Conservation (phyloP, 176 grass and related monocot species). For the Carex cristatella region DNA sequence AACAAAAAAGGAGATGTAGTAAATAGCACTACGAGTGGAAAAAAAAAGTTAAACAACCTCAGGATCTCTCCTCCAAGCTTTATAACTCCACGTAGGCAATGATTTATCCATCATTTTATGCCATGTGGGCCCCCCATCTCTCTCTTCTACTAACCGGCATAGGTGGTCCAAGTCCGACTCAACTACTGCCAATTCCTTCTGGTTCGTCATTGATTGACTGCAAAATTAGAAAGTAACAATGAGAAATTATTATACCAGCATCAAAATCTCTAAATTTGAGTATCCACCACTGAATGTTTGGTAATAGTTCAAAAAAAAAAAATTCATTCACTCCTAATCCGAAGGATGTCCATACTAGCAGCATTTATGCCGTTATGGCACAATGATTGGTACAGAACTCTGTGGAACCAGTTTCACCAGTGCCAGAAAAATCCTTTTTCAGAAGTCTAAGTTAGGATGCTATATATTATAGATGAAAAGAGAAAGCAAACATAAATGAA, state of each 20-base stretch:
- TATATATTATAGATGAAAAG: background rate
- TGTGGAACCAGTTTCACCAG: background rate
- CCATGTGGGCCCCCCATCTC: slow-evolving; percentile 68
- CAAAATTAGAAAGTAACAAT: slow-evolving; percentile 12
- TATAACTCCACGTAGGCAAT: slow-evolving; percentile 46
- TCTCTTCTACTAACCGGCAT: slow-evolving; percentile 61
- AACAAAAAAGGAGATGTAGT: background rate
- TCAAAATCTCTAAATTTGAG: background rate
- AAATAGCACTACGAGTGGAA: background rate
- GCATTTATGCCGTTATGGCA: background rate
- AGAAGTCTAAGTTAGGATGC: background rate
- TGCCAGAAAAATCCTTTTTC: background rate
- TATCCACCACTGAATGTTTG: background rate
- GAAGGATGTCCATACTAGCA: background rate
- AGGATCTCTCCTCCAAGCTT: slow-evolving; percentile 77
- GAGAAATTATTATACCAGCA: slow-evolving; percentile 13
- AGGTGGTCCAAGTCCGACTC: slow-evolving; percentile 54
- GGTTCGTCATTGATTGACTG: background rate
- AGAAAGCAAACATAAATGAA: background rate
- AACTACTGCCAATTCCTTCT: slow-evolving; percentile 37
- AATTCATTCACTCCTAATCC: background rate
- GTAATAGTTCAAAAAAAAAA: background rate
- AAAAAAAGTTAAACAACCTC: slow-evolving; percentile 25
- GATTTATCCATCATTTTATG: slow-evolving; percentile 74
- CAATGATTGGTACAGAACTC: background rate